phyloP scores from a whole-genome alignment of 1,139 yeast genomes.

The Scheffersomyces parashehatae region DNA sequence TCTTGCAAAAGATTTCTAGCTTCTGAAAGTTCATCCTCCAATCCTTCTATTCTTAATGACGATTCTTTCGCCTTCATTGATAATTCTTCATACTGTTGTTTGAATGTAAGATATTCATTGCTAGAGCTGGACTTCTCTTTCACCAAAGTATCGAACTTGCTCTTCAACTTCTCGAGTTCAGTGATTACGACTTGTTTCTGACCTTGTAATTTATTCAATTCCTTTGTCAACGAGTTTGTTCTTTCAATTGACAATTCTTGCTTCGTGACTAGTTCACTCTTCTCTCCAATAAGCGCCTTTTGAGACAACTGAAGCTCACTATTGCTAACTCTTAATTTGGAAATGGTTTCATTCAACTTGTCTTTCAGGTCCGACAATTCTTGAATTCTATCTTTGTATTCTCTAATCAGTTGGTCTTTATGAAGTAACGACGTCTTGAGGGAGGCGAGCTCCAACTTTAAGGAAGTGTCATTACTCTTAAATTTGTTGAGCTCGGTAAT shows the following conservation, averaged over 20 bases:
- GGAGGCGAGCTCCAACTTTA: slow-evolving; percentile 44
- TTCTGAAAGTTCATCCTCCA: slow-evolving; percentile 82
- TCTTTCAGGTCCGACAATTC: slow-evolving; percentile 39
- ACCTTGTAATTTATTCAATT: slow-evolving; percentile 37
- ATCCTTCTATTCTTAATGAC: slow-evolving; percentile 56
- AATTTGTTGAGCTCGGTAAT: slow-evolving; percentile 32
- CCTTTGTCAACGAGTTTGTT: slow-evolving; percentile 26
- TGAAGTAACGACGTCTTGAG: slow-evolving; percentile 39
- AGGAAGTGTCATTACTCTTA: slow-evolving; percentile 41
- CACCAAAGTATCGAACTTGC: slow-evolving; percentile 49
- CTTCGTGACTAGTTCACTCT: slow-evolving; percentile 38
- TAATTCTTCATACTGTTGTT: slow-evolving; percentile 79
- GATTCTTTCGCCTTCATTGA: slow-evolving; percentile 68
- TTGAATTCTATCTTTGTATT: slow-evolving; percentile 39
- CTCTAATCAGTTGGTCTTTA: slow-evolving; percentile 51
- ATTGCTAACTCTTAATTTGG: slow-evolving; percentile 44
- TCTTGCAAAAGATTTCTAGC: slow-evolving; percentile 73
- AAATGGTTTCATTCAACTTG: slow-evolving; percentile 37
- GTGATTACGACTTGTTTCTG: slow-evolving; percentile 55
- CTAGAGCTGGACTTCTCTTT: slow-evolving; percentile 49
- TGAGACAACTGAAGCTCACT: slow-evolving; percentile 42
- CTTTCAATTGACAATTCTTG: slow-evolving; percentile 41
- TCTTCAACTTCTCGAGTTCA: slow-evolving; percentile 51
- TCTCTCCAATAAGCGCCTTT: slow-evolving; percentile 34
- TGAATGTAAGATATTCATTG: slow-evolving; percentile 58